phyloP scores from a whole-genome alignment of 768 basidiomycete genomes.

The Clathrus columnatus region DNA sequence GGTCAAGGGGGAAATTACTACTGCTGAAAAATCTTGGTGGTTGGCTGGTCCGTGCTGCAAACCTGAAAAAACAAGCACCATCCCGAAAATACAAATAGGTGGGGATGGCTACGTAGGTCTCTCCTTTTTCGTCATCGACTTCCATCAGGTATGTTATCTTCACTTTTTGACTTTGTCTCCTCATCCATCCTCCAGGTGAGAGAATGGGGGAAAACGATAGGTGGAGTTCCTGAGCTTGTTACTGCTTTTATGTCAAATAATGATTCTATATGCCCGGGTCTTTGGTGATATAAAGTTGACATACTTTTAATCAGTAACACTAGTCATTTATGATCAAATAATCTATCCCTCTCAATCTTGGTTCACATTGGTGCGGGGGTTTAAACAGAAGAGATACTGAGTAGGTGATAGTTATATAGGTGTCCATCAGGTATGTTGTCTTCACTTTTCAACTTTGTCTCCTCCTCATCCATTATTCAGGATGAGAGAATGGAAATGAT shows the following conservation, averaged over 20 bases:
- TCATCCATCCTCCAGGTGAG: too few relatives aligned
- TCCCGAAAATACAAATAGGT: too few relatives aligned
- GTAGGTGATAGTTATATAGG: constrained; percentile 26
- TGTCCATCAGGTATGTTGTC: constrained; percentile 24
- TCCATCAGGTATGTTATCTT: constrained; percentile 23
- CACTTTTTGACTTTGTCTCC: too few relatives aligned
- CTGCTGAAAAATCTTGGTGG: constrained; percentile 23
- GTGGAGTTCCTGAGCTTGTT: too few relatives aligned
- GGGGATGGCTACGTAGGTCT: constrained; percentile 17
- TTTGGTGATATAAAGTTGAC: not conserved
- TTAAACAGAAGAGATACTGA: constrained; percentile 26
- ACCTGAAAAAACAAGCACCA: too few relatives aligned
- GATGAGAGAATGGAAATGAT: not conserved
- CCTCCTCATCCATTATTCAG: not conserved
- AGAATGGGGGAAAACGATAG: too few relatives aligned
- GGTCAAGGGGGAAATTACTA: constrained; percentile 17
- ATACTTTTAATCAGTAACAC: constrained; percentile 13
- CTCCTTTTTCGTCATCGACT: constrained; percentile 21
- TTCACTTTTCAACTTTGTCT: not conserved
- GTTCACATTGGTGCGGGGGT: constrained; percentile 20
- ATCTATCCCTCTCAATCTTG: too few relatives aligned
- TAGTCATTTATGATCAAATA: constrained; percentile 20
- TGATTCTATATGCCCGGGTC: constrained; percentile 17
- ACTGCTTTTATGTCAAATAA: too few relatives aligned
- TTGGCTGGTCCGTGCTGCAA: too few relatives aligned